phyloP scores from a whole-genome alignment of 2,329 filamentous ascomycete species.

The Pseudopyricularia javanii region DNA sequence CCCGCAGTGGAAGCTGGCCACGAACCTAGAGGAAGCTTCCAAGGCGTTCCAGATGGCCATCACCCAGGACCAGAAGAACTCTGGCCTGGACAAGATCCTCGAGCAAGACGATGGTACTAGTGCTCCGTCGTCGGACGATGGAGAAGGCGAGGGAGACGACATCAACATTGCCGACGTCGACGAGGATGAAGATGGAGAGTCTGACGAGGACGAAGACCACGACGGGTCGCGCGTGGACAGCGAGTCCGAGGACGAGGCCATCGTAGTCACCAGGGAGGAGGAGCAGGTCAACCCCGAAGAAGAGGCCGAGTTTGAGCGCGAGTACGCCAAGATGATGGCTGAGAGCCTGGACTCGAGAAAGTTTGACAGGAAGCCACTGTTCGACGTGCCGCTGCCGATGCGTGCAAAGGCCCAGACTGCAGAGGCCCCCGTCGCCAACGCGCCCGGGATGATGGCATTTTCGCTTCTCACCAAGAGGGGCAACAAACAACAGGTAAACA shows the following conservation, averaged over 20 bases:
- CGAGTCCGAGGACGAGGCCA: constrained; percentile 73
- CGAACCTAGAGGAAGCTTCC: constrained; percentile 70
- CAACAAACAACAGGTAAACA: constrained; percentile 78
- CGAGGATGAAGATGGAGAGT: constrained; percentile 42
- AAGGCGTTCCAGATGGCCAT: constrained; percentile 80
- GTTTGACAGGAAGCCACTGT: constrained; percentile 86
- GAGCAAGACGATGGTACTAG: constrained; percentile 66
- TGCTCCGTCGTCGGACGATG: constrained; percentile 61
- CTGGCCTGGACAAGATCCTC: constrained; percentile 53
- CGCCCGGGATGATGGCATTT: constrained; percentile 78
- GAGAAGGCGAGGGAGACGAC: constrained; percentile 49
- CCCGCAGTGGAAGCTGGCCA: constrained; percentile 84
- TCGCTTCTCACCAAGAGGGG: constrained; percentile 91
- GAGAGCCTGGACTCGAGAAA: constrained; percentile 93
- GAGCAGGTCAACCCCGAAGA: constrained; percentile 85
- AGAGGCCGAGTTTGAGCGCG: constrained; percentile 94
- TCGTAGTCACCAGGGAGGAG: constrained; percentile 82
- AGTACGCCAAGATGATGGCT: constrained; percentile 96
- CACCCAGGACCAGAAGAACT: constrained; percentile 74
- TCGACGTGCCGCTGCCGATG: constrained; percentile 96
- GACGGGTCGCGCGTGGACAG: constrained; percentile 40
- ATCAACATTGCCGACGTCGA: constrained; percentile 49
- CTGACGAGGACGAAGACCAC: constrained; percentile 42
- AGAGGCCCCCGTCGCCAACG: neutral
- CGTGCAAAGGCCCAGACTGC: constrained; percentile 40